Evolutionary conservation across 495 filamentous ascomycete genomes (phyloP).

Genomic region (Ascobolus immersus): DNA sequence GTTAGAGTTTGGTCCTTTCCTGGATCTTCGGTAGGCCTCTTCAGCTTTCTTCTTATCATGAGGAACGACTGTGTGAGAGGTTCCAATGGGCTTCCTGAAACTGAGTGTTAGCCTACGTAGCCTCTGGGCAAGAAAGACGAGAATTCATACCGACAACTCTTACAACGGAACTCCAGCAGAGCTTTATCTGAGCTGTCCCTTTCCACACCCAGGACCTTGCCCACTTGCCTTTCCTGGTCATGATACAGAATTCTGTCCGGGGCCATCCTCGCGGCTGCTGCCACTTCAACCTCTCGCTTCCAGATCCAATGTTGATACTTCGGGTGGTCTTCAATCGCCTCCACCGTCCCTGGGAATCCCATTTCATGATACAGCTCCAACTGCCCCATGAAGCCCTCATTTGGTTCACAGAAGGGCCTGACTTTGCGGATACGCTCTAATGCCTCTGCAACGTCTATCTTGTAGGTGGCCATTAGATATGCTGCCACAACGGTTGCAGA

Average conservation of each 20-base stretch:
- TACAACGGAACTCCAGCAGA: slow-evolving; percentile 25
- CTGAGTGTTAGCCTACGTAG: background rate
- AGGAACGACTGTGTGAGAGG: slow-evolving; percentile 31
- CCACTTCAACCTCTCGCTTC: slow-evolving; percentile 46
- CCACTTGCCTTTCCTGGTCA: slow-evolving; percentile 31
- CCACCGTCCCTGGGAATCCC: slow-evolving; percentile 38
- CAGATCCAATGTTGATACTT: slow-evolving; percentile 78
- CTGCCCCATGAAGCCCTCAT: slow-evolving; percentile 69
- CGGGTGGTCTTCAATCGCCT: slow-evolving; percentile 35
- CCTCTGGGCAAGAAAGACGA: background rate
- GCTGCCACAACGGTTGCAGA: slow-evolving; percentile 65
- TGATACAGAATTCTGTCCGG: slow-evolving; percentile 57
- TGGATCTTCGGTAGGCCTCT: too few relatives aligned
- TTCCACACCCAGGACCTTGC: slow-evolving; percentile 1
- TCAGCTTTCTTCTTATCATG: slow-evolving; percentile 19
- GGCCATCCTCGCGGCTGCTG: slow-evolving; percentile 41
- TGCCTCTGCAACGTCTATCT: slow-evolving; percentile 32
- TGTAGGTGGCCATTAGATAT: slow-evolving; percentile 44
- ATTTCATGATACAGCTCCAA: slow-evolving; percentile 67
- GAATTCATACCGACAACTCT: slow-evolving; percentile 25
- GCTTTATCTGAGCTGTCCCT: slow-evolving; percentile 1
- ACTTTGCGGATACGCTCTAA: slow-evolving; percentile 34
- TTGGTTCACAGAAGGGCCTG: slow-evolving; percentile 58
- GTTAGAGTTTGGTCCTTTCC: too few relatives aligned
- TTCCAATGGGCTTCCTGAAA: slow-evolving; percentile 35